These are phyloP conservation scores for Nematocida sp. DNA, from an alignment of 371 early-diverging fungal species.

Conservation along the genomic window DNA sequence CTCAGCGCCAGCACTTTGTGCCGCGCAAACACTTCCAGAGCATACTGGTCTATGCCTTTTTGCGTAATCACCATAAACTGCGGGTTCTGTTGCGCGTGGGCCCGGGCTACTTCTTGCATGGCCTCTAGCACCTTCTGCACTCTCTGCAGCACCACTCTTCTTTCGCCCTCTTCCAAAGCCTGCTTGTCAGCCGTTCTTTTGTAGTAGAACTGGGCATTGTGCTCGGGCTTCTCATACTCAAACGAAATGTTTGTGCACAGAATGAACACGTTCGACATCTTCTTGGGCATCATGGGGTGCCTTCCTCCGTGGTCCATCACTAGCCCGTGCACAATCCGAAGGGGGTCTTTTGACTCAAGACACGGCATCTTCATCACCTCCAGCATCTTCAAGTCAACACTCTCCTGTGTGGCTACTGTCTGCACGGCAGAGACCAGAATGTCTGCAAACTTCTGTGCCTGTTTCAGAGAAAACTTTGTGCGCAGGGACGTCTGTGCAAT, in stretches of 20 bases:
- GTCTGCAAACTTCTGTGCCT: slow-evolving; percentile 81
- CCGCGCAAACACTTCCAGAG: slow-evolving; percentile 89
- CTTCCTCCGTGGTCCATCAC: slow-evolving; percentile 98
- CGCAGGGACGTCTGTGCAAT: slow-evolving; percentile 23
- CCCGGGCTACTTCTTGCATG: slow-evolving; percentile 70
- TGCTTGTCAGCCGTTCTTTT: slow-evolving; percentile 91
- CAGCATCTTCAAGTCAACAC: slow-evolving; percentile 89
- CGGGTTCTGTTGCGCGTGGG: slow-evolving; percentile 68
- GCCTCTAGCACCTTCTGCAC: slow-evolving; percentile 85
- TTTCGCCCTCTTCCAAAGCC: slow-evolving; percentile 90
- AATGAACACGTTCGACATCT: slow-evolving; percentile 78
- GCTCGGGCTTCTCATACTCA: slow-evolving; percentile 98
- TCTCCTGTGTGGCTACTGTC: slow-evolving; percentile 84
- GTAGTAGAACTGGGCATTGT: slow-evolving; percentile 98
- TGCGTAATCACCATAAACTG: slow-evolving; percentile 90
- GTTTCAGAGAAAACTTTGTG: slow-evolving; percentile 73
- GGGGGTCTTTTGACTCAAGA: slow-evolving; percentile 82
- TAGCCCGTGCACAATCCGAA: slow-evolving; percentile 79
- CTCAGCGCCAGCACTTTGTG: slow-evolving; percentile 90
- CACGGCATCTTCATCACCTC: slow-evolving; percentile 99
- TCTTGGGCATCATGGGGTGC: slow-evolving; percentile 98
- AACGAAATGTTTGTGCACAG: slow-evolving; percentile 92
- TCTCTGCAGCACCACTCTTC: slow-evolving; percentile 84
- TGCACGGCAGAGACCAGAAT: slow-evolving; percentile 82
- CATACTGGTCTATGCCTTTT: slow-evolving; percentile 97